Percentiles rank a stretch among this genome's conserved stretches.
These are phyloP conservation scores for Vickermania ingenoplastis DNA, from an alignment of 208 protist species.

Conservation along the genomic window DNA sequence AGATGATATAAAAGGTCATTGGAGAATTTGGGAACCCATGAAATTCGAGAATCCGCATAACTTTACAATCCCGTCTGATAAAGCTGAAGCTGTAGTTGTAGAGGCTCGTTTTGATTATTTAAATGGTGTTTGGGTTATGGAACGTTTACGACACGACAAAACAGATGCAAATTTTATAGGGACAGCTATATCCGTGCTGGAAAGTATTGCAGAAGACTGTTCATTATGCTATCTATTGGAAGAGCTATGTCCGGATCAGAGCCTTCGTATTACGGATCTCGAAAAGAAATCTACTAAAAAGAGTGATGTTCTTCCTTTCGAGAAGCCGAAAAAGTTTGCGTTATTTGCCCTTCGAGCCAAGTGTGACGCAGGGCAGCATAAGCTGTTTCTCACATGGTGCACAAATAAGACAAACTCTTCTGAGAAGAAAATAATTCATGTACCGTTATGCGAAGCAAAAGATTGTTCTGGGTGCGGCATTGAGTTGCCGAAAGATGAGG, in stretches of 20 bases:
- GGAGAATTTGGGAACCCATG: slow-evolving; percentile 34
- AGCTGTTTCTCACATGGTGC: background rate
- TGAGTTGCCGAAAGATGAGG: slow-evolving; percentile 9
- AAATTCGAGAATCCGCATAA: slow-evolving; percentile 34
- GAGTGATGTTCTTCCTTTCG: too few relatives aligned
- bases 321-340: background rate
- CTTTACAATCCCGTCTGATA: slow-evolving; percentile 22
- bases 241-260: slow-evolving; percentile 1
- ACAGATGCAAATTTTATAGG: slow-evolving; percentile 67
- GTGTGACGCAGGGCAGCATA: background rate
- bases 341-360: background rate
- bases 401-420: background rate
- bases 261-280: background rate
- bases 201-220: slow-evolving; percentile 65
- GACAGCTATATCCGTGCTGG: slow-evolving; percentile 69
- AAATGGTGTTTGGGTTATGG: slow-evolving; percentile 39
- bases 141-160: slow-evolving; percentile 55
- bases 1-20: slow-evolving; percentile 45
- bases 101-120: slow-evolving; percentile 50
- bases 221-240: slow-evolving; percentile 25
- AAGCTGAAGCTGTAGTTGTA: slow-evolving; percentile 21
- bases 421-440: background rate
- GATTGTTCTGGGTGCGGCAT: slow-evolving; percentile 6
- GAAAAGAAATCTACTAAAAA: too few relatives aligned
- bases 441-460: background rate